Evolutionary conservation across 2,329 filamentous ascomycete species (phyloP), one percentile per base, ranked within the genome.

Genomic region (Ceratocystis cacaofunesta): DNA sequence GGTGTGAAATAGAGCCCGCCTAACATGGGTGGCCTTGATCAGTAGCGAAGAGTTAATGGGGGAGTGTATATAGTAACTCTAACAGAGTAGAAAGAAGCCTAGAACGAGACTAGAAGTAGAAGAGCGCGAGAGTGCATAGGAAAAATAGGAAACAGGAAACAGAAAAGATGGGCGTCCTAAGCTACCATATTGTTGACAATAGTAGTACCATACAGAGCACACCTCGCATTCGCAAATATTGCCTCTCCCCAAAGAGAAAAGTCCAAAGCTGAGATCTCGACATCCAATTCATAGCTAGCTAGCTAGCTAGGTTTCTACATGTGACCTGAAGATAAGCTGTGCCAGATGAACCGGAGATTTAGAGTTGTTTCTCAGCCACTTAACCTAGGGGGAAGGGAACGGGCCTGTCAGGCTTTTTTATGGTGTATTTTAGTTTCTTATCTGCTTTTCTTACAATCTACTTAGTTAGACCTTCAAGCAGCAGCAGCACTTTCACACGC

Each of bases 291-390:
- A 50, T n/a, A 22, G 22, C 46, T 50, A 19, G 15, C 44, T 22
- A n/a, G 22, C 22, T 22, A 22, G 22, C 22, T 22, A 22, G 15
- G 46, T 50, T 22, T 50, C 46, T n/a, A n/a, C n/a, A n/a, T 50
- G 17, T n/a, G 50, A 30, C 50, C 50, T 30, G 15, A 30, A 57
- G 50, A 57, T 57, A 57, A 57, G 22, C 50, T 57, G 25, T 30
- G 25, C 50, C 15, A 57, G 25, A 57, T 25, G 50, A 30, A 15
- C 50, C 50, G 50, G 25, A 28, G 25, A 57, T 28, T 57, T 57
- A 57, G 50, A 57, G 50, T 57, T 57, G 50, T 57, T 57, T 57
- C 50, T 57, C 17, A 25, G 25, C 25, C 50, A 57, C 50, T 57
- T 57, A 6, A 15, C 46, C 46, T 50, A 50, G 22, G 50, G 25